A percentile compares a stretch with the other conserved stretches of the same genome.
Evolutionary conservation across 257 asterid genomes (phyloP).

Genomic region (Solanum rostratum): DNA sequence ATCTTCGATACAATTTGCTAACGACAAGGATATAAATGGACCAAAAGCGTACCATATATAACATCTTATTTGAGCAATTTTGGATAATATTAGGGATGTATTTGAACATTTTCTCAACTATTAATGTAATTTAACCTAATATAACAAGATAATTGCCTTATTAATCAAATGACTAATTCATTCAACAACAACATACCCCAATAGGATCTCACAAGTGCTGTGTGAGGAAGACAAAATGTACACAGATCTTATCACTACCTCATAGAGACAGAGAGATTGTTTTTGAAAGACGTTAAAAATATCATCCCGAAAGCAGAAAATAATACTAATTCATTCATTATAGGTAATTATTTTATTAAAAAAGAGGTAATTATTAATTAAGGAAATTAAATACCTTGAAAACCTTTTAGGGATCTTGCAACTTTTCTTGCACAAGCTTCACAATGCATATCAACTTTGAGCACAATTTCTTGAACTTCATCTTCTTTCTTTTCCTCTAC

Average conservation of each 20-base stretch:
- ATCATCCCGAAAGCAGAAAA: no score
- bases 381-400: constrained; percentile 33
- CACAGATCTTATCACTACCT: no score
- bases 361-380: not conserved
- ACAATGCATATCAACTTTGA: constrained; percentile 91
- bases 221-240: no score
- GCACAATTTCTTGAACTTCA: constrained; percentile 44
- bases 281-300: no score
- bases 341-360: not conserved
- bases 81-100: not conserved
- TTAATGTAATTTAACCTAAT: not conserved
- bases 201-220: no score
- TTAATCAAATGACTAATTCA: no score
- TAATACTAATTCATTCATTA: not conserved
- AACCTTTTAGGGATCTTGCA: constrained; percentile 63
- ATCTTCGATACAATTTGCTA: not conserved
- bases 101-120: not conserved
- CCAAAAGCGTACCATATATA: rapidly evolving
- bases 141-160: no score
- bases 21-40: not conserved
- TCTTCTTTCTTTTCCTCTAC: constrained; percentile 16
- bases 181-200: no score
- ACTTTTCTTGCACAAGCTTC: constrained; percentile 93
- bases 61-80: not conserved
- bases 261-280: no score